Evolutionary conservation across 2,329 filamentous ascomycete species (phyloP).

Genomic region (Talaromyces sp.): DNA sequence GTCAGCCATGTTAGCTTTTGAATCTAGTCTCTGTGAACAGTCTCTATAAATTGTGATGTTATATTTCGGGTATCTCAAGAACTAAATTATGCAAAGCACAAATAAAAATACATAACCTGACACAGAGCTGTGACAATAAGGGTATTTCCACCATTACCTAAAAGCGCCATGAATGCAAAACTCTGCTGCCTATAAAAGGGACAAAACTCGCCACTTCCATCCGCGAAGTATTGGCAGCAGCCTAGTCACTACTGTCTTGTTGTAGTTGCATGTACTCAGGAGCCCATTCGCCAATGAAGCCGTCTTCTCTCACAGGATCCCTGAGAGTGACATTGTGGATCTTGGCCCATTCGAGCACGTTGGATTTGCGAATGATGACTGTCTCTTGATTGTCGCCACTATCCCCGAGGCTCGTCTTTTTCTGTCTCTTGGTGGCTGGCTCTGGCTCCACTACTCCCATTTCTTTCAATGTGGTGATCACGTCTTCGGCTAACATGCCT

Average conservation of each 20-base stretch:
- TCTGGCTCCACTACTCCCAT: slow-evolving; percentile 64
- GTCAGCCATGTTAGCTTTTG: not conserved
- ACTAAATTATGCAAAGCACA: not conserved
- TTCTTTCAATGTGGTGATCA: slow-evolving; percentile 67
- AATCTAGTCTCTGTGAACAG: no score
- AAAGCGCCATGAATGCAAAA: slow-evolving; percentile 2
- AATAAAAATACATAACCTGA: not conserved
- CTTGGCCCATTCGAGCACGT: slow-evolving; percentile 61
- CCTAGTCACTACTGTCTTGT: slow-evolving; percentile 13
- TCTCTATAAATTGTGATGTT: not conserved
- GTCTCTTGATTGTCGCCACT: slow-evolving; percentile 21
- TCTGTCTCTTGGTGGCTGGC: slow-evolving; percentile 48
- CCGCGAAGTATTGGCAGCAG: not conserved
- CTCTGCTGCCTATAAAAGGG: slow-evolving; percentile 8
- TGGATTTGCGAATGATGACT: slow-evolving; percentile 50
- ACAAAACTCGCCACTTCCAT: not conserved
- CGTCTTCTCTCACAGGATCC: slow-evolving; percentile 64
- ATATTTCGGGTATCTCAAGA: not conserved
- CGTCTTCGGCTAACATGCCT: slow-evolving; percentile 81
- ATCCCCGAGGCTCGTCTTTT: slow-evolving; percentile 24
- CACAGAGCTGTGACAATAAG: not conserved
- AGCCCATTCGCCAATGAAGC: slow-evolving; percentile 66
- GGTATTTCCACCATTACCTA: not conserved
- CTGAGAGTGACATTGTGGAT: slow-evolving; percentile 57
- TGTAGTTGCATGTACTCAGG: slow-evolving; percentile 30